These are phyloP conservation scores for Penicillium crystallinum DNA, from an alignment of 495 filamentous ascomycete species.

Conservation along the genomic window DNA sequence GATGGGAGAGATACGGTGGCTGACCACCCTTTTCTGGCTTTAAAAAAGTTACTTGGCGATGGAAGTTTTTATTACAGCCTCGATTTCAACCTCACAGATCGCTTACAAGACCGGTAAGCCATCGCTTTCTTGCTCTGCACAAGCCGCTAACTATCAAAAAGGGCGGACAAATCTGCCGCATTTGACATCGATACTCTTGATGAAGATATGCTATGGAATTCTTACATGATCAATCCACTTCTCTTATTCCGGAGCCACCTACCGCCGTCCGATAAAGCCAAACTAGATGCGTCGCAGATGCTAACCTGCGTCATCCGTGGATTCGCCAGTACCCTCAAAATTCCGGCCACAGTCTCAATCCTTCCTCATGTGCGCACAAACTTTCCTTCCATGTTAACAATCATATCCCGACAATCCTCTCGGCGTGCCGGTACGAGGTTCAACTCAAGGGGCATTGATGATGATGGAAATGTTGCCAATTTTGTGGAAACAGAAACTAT, in stretches of 20 bases:
- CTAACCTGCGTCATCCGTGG: slow-evolving; percentile 92
- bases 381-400: slow-evolving; percentile 74
- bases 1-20: slow-evolving; percentile 59
- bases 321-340: slow-evolving; percentile 76
- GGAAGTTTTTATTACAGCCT: slow-evolving; percentile 98
- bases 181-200: slow-evolving; percentile 84
- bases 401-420: slow-evolving; percentile 90
- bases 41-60: slow-evolving; percentile 87
- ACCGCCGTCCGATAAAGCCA: slow-evolving; percentile 61
- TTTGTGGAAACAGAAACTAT: slow-evolving; percentile 70
- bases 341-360: slow-evolving; percentile 62
- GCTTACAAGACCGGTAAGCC: slow-evolving; percentile 80
- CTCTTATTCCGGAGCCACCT: slow-evolving; percentile 82
- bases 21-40: slow-evolving; percentile 82
- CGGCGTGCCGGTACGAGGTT: slow-evolving; percentile 90
- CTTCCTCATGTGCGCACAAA: slow-evolving; percentile 49
- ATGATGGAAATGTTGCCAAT: slow-evolving; percentile 95
- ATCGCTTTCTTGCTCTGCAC: slow-evolving; percentile 26
- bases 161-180: slow-evolving; percentile 44
- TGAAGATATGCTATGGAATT: slow-evolving; percentile 92
- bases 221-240: slow-evolving; percentile 92
- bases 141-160: slow-evolving; percentile 44
- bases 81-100: slow-evolving; percentile 92
- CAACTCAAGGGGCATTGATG: slow-evolving; percentile 93
- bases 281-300: slow-evolving; percentile 78